A percentile compares a stretch with the other conserved stretches of the same genome.
phyloP scores from a whole-genome alignment of 768 basidiomycete species.

The Boletus coccyginus region DNA sequence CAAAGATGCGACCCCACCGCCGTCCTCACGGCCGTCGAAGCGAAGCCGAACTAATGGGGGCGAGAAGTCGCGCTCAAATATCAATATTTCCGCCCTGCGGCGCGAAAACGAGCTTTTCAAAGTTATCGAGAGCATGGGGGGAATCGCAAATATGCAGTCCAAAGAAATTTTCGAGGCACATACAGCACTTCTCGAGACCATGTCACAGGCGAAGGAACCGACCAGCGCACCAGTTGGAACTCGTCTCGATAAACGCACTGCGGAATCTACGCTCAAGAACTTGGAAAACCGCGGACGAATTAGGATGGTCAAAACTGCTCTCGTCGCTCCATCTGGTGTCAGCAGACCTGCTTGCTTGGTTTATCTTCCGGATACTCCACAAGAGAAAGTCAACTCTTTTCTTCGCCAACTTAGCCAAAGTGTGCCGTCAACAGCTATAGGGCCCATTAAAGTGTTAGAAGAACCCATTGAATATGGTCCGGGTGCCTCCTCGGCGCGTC shows the following conservation, averaged over 20 bases:
- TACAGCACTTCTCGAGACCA: constrained; percentile 53
- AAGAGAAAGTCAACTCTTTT: constrained; percentile 55
- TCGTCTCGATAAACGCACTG: constrained; percentile 72
- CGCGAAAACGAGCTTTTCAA: constrained; percentile 78
- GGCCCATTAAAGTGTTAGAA: constrained; percentile 49
- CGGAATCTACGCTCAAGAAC: constrained; percentile 53
- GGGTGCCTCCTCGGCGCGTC: constrained; percentile 28
- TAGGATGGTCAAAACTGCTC: constrained; percentile 65
- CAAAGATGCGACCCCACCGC: constrained; percentile 1
- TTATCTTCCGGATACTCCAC: constrained; percentile 58
- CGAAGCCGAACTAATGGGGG: constrained; percentile 15
- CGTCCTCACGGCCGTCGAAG: constrained; percentile 20
- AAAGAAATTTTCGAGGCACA: constrained; percentile 74
- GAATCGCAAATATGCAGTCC: constrained; percentile 61
- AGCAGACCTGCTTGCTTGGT: constrained; percentile 58
- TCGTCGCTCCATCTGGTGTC: constrained; percentile 57
- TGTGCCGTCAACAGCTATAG: constrained; percentile 25
- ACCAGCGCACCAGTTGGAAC: constrained; percentile 69
- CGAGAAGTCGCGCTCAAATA: constrained; percentile 32
- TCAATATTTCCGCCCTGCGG: constrained; percentile 75
- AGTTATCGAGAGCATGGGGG: constrained; percentile 62
- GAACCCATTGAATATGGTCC: constrained; percentile 56
- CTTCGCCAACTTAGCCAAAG: constrained; percentile 51
- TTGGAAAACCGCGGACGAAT: constrained; percentile 67
- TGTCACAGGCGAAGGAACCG: constrained; percentile 59